These are phyloP conservation scores for Colletotrichum shisoi DNA, from an alignment of 2,329 filamentous ascomycete species.

Conservation along the genomic window DNA sequence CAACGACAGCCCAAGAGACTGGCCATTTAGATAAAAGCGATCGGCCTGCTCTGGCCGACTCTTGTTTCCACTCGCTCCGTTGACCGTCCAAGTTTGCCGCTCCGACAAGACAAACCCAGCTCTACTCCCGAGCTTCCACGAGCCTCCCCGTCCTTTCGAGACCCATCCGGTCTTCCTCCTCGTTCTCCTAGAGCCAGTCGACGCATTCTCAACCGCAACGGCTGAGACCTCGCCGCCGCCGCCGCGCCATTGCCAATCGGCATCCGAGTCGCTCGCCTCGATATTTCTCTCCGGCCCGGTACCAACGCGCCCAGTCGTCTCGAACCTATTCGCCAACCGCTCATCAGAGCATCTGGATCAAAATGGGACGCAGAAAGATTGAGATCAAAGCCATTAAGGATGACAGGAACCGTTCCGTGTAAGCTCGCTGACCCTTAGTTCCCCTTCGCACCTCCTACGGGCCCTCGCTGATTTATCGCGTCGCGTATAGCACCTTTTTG, in stretches of 20 bases:
- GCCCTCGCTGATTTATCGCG: constrained; percentile 29
- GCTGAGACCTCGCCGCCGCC: constrained; percentile 29
- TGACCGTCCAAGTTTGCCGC: constrained; percentile 35
- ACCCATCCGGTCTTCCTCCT: not conserved
- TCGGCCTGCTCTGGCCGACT: constrained; percentile 29
- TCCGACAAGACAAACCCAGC: constrained; percentile 22
- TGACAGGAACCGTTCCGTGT: constrained; percentile 97
- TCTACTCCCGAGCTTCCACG: constrained; percentile 28
- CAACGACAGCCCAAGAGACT: constrained; percentile 26
- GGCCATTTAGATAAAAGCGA: constrained; percentile 39
- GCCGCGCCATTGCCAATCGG: constrained; percentile 30
- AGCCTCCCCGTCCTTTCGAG: constrained; percentile 18
- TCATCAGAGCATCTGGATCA: constrained; percentile 42
- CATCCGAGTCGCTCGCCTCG: constrained; percentile 18
- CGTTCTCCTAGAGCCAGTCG: constrained; percentile 22
- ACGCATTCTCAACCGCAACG: constrained; percentile 20
- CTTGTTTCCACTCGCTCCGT: constrained; percentile 27
- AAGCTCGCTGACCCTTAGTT: constrained; percentile 55
- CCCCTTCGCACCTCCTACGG: not conserved
- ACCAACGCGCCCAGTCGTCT: constrained; percentile 9
- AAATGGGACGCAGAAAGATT: constrained; percentile 98
- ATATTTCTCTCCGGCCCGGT: constrained; percentile 13
- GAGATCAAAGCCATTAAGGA: constrained; percentile 99
- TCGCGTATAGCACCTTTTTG: constrained; percentile 78
- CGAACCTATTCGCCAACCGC: constrained; percentile 3